Conservation (phyloP, 2,329 filamentous ascomycete genomes). For the Chaetomiaceae sp. region DNA sequence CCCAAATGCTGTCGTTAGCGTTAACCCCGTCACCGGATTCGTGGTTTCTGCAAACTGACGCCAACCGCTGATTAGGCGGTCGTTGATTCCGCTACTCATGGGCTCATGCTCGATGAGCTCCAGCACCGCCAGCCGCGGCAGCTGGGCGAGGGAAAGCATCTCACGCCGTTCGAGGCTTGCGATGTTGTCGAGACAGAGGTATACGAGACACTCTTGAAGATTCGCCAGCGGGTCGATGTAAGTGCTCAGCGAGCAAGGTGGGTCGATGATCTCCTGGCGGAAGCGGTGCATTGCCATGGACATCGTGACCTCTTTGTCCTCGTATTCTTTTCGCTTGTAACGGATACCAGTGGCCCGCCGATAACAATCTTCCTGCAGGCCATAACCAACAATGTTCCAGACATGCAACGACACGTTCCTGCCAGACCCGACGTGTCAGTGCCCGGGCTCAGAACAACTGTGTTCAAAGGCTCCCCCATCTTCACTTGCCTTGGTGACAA, state of each 20-base stretch:
- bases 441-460: too few species aligned
- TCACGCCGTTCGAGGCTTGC: conserved; percentile 30
- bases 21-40: too few species aligned
- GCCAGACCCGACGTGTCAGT: not conserved
- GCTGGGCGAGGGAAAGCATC: conserved; percentile 14
- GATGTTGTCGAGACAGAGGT: conserved; percentile 38
- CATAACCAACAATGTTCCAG: not conserved
- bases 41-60: conserved; percentile 32
- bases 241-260: not conserved
- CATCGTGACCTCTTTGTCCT: not conserved
- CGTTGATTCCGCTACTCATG: conserved; percentile 30
- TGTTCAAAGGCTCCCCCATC: too few species aligned
- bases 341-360: too few species aligned
- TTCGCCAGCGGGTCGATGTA: conserved; percentile 1
- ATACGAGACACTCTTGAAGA: conserved; percentile 34
- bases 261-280: not conserved
- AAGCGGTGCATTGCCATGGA: conserved; percentile 7
- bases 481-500: not conserved
- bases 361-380: too few species aligned
- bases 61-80: conserved; percentile 46
- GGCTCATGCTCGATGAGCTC: conserved; percentile 1
- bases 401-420: conserved; percentile 9
- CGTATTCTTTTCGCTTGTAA: not conserved
- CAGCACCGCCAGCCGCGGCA: conserved; percentile 15
- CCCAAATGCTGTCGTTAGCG: conserved; percentile 46